Evolutionary conservation across 495 filamentous ascomycete species (phyloP).

Genomic region (Xylaria telfairii): DNA sequence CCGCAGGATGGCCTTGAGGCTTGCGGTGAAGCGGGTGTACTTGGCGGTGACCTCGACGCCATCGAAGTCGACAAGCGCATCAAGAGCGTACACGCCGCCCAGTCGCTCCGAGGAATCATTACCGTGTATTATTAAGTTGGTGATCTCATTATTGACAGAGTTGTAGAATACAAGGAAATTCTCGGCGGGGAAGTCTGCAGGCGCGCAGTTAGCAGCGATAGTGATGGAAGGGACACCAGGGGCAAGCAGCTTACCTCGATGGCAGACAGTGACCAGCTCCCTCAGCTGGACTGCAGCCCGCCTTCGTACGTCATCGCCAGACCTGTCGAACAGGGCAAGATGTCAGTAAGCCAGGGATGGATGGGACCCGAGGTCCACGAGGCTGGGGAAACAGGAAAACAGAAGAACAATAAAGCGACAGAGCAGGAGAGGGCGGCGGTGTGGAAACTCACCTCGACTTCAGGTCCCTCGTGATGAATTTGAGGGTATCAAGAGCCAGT

Average conservation of each 20-base stretch:
- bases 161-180: constrained; percentile 82
- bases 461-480: constrained; percentile 41
- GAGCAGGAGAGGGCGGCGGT: not conserved
- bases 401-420: not conserved
- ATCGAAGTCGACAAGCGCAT: constrained; percentile 91
- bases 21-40: constrained; percentile 89
- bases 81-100: constrained; percentile 89
- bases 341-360: constrained; percentile 7
- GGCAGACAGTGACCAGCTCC: constrained; percentile 42
- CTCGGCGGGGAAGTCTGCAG: constrained; percentile 73
- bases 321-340: constrained; percentile 23
- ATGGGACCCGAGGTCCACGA: not conserved
- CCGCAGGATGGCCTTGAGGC: constrained; percentile 83
- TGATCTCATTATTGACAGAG: constrained; percentile 76
- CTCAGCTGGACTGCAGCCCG: constrained; percentile 39
- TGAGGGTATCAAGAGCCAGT: constrained; percentile 43
- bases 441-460: constrained; percentile 40
- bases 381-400: not conserved
- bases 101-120: constrained; percentile 85
- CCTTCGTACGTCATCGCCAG: constrained; percentile 42
- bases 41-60: constrained; percentile 94
- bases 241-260: constrained; percentile 39
- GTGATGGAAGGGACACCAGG: not conserved
- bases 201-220: constrained; percentile 21
- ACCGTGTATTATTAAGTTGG: constrained; percentile 77